Conservation (phyloP, 2,329 filamentous ascomycete genomes). For the Macrophomina phaseolina region DNA sequence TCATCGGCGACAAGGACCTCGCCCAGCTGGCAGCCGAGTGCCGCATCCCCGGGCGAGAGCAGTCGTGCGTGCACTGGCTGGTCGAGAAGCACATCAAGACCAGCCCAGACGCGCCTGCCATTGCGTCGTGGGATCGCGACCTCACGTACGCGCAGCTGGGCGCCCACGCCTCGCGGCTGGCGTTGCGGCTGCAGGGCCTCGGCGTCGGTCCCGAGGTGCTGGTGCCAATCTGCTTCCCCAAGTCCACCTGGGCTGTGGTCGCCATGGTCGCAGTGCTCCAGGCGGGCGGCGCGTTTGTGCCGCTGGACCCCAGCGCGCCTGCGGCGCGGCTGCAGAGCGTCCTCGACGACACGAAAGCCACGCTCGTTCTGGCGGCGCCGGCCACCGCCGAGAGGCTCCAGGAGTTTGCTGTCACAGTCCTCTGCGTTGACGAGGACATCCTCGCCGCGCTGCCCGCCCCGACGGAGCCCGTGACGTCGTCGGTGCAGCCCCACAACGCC, state of each 20-base stretch:
- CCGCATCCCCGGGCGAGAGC: not conserved
- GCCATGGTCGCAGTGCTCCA: slow-evolving; percentile 46
- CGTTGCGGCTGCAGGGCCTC: not conserved
- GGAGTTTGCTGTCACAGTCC: slow-evolving; percentile 30
- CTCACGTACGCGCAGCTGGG: not conserved
- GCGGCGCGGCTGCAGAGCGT: not conserved
- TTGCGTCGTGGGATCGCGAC: not conserved
- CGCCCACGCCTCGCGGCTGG: not conserved
- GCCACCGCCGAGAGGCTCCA: slow-evolving; percentile 3
- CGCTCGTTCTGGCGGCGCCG: slow-evolving; percentile 39
- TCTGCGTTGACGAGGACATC: not conserved
- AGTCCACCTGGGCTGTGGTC: slow-evolving; percentile 37
- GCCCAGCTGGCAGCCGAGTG: not conserved
- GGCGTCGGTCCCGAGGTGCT: not conserved
- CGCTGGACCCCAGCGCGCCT: slow-evolving; percentile 36
- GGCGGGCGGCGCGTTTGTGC: slow-evolving; percentile 33
- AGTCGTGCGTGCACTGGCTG: not conserved
- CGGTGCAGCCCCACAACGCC: not conserved
- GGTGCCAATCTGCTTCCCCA: not conserved
- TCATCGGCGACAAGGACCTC: slow-evolving; percentile 1
- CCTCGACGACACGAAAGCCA: slow-evolving; percentile 38
- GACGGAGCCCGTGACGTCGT: not conserved
- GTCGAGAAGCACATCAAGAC: not conserved
- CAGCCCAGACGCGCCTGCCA: not conserved
- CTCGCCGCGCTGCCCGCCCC: slow-evolving; percentile 3